Percentiles rank a stretch among this genome's conserved stretches.
Conservation (phyloP, 2,329 filamentous ascomycete species). For the Cladosporium sphaerospermum region DNA sequence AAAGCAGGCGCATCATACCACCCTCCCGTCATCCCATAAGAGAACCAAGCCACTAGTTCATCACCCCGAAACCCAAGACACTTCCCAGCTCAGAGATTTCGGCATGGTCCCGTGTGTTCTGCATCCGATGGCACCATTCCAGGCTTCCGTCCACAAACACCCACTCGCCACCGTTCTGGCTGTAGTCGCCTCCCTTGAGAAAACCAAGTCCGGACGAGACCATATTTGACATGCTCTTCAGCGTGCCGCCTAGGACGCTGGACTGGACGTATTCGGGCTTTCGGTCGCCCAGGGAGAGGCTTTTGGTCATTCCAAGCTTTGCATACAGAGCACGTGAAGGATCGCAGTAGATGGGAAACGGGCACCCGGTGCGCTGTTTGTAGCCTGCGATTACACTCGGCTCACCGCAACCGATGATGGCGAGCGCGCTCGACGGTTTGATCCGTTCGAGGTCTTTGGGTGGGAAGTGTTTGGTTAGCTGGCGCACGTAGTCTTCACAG, state of each 20-base stretch:
- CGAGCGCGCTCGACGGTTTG: constrained; percentile 23
- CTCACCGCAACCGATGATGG: constrained; percentile 32
- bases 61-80: constrained; percentile 26
- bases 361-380: constrained; percentile 23
- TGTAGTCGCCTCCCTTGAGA: constrained; percentile 23
- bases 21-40: neutral
- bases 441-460: constrained; percentile 17
- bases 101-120: constrained; percentile 30
- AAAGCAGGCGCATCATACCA: neutral
- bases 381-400: constrained; percentile 27
- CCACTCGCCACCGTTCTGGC: constrained; percentile 35
- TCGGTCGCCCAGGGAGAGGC: constrained; percentile 19
- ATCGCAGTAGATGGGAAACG: constrained; percentile 30
- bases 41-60: constrained; percentile 7
- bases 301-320: constrained; percentile 27
- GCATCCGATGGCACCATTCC: constrained; percentile 32
- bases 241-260: constrained; percentile 18
- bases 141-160: constrained; percentile 28
- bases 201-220: constrained; percentile 18
- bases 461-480: constrained; percentile 22
- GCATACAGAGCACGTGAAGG: constrained; percentile 26
- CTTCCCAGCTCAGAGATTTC: constrained; percentile 28
- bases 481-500: constrained; percentile 31
- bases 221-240: constrained; percentile 21
- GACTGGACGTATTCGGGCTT: constrained; percentile 25